Base-by-base conservation (phyloP, 108 stramenopile species). In the Bacterosira constricta region DNA sequence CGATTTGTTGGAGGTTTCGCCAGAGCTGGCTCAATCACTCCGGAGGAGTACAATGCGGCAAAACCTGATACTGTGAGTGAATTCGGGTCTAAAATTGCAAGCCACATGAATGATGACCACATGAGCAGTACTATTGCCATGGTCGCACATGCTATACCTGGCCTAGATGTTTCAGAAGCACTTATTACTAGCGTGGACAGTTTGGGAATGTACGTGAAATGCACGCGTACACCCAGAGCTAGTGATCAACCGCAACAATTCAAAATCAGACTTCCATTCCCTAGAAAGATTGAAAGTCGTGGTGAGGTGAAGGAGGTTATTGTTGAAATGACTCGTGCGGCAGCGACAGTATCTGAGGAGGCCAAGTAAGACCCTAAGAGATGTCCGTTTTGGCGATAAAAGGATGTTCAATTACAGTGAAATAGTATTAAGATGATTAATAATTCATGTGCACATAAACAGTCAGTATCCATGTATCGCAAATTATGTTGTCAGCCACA, bases 41-140 rank as follows among this genome's bases (percentile, higher is more conserved):
- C 93, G 0, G 87, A 92, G 53, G 96, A 96, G 9, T 98, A 98
- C 67, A 56, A 52, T 25, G 58, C 64, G 3, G 88, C 96, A 6
- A 37, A 81, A 44, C 93, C 94, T 4, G 98, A 98, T 78, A 82
- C 96, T 10, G 71, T 97, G 18, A 52, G 82, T 27, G 90, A 66
- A 23, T 97, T 97, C 66, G 93, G 95, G 13, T 61, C 61, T 0
- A 75, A 76, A 26, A 84, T 98, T 73, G 90, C 91, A 42, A 38
- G 54, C 13, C 98, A 98, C 84, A 98, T 98, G 98, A 98, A 98
- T 79, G 96, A 95, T 3, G 98, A 98, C 81, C 98, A 98, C 55
- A 68, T 68, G 60, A 73, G 69, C 1, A 80, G 91, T 3, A 94
- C 96, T 1, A 88, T 89, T 63, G 94, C 95, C 38, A 97, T 97